phyloP scores from a whole-genome alignment of 176 grass and related monocot genomes.

The Stipa capillata region DNA sequence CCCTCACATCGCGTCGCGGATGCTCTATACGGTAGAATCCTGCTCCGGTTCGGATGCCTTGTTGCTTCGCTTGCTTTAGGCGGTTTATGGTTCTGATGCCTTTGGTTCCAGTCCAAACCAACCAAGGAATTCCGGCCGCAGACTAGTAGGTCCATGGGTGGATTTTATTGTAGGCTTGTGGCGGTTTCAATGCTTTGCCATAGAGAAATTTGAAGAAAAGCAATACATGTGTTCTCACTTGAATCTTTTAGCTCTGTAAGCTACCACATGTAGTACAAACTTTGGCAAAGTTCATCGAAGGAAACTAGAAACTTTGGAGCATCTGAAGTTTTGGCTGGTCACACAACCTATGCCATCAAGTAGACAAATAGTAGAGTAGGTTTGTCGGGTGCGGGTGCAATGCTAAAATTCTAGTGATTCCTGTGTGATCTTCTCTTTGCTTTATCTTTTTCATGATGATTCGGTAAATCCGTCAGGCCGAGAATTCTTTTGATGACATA shows the following conservation, averaged over 20 bases:
- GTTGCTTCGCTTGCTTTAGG: no score
- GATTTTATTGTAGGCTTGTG: no score
- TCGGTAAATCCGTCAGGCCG: slow-evolving; percentile 45
- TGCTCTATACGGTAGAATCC: slow-evolving; percentile 48
- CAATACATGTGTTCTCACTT: not conserved
- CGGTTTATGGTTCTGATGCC: no score
- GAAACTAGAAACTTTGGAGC: no score
- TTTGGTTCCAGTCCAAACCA: slow-evolving; percentile 8
- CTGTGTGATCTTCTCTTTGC: not conserved
- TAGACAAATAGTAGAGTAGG: not conserved
- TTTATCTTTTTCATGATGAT: not conserved
- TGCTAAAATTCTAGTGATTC: no score
- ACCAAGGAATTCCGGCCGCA: not conserved
- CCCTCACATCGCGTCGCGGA: slow-evolving; percentile 88
- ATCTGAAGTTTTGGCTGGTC: no score
- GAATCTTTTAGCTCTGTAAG: not conserved
- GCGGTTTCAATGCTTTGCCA: not conserved
- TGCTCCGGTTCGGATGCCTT: slow-evolving; percentile 22
- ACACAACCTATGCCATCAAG: no score
- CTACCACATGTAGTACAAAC: not conserved
- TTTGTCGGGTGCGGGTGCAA: not conserved
- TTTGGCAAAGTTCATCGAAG: no score
- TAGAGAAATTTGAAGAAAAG: not conserved
- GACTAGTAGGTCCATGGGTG: no score
- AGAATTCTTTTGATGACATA: slow-evolving; percentile 74